Base-by-base conservation (phyloP, 2,329 filamentous ascomycete genomes). In the Epichloe amarillans region DNA sequence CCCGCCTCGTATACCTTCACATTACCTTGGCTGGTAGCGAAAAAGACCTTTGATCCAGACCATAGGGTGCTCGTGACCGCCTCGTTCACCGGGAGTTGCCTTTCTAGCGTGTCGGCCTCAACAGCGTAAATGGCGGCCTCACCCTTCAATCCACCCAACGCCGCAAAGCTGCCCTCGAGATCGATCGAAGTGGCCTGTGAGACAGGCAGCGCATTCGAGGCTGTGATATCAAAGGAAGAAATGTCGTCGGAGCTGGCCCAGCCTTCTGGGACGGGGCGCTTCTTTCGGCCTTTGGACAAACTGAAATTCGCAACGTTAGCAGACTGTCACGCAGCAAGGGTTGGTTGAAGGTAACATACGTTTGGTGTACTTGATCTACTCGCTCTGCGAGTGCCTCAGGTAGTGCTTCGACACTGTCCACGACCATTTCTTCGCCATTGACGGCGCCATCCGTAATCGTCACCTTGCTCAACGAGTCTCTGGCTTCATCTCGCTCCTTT, bases 401-500 rank as follows among this genome's bases (percentile, higher is more conserved):
- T 35, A 98, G 72, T 23, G 79, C 80, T 59, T 89, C 81, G 50
- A 77, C 81, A 23, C 65, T 70, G 64, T 98, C 93, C 17, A 98
- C 83, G 57, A 93, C 87, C 93, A 98, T 98, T 17, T 84, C 84
- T 65, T 97, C 93, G 30, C 83, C 86, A 59, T 80, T 77, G 11
- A 68, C 69, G 3, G 70, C 69, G 51, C 69, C 67, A 51, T 70
- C 70, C 26, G 82, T 81, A 43, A 96, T 82, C 2, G 86, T 87
- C 14, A 97, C 79, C 64, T 87, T 88, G 37, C 88, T 88, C 48
- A 98, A 72, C 14, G 93, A 88, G 68, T 93, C 86, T 57, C 91
- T 79, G 44, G 93, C 90, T 67, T 97, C 90, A 61, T 98, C 90
- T 55, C 93, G 75, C 73, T 98, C 93, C 64, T 80, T 84, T n/a